phyloP scores from a whole-genome alignment of 1,284 basidiomycete genomes.

The Leccinum fallax region DNA sequence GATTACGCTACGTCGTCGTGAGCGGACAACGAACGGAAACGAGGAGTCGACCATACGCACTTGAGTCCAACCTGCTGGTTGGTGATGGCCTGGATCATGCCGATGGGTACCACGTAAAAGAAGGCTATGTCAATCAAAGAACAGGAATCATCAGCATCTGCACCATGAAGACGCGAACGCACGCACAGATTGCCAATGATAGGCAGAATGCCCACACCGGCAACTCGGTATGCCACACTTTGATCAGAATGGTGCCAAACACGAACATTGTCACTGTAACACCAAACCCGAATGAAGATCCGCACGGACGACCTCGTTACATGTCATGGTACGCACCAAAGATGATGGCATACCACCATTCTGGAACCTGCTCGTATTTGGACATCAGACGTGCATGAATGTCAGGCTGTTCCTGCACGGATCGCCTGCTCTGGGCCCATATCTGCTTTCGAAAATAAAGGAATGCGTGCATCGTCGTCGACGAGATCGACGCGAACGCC shows the following conservation, averaged over 20 bases:
- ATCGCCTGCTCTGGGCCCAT: constrained; percentile 51
- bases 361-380: constrained; percentile 69
- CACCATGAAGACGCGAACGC: no score
- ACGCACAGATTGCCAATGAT: constrained; percentile 36
- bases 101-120: constrained; percentile 59
- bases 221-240: constrained; percentile 59
- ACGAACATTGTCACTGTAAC: constrained; percentile 47
- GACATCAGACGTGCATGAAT: constrained; percentile 77
- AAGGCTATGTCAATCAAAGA: constrained; percentile 31
- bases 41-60: constrained; percentile 9
- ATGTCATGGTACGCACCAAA: constrained; percentile 28
- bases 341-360: constrained; percentile 68
- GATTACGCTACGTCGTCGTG: constrained; percentile 34
- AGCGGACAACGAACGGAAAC: neutral
- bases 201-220: constrained; percentile 56
- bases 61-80: constrained; percentile 55
- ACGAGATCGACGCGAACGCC: constrained; percentile 69
- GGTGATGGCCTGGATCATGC: constrained; percentile 36
- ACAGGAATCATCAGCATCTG: neutral
- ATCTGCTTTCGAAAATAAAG: constrained; percentile 74
- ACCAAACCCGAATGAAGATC: neutral
- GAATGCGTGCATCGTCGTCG: constrained; percentile 66
- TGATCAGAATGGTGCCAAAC: constrained; percentile 59
- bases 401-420: constrained; percentile 67
- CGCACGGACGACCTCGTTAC: neutral